Conservation (phyloP, 2,329 filamentous ascomycete genomes). For the Anisogramma anomala region DNA sequence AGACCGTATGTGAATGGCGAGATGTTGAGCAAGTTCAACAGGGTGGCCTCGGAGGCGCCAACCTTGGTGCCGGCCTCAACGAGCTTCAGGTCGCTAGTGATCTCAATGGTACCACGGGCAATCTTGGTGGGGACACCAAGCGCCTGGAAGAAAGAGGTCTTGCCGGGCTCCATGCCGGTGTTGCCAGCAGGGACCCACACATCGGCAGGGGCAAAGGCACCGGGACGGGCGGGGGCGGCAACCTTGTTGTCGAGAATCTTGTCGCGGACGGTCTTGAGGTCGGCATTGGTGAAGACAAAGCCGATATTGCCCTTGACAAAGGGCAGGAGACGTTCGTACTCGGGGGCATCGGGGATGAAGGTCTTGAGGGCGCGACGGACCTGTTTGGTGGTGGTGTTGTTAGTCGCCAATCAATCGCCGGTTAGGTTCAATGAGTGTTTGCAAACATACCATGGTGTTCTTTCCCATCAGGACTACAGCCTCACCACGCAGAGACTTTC, state of each 20-base stretch:
- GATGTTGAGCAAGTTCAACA: conserved; percentile 99
- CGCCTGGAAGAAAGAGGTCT: conserved; percentile 99
- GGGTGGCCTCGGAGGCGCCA: conserved; percentile 94
- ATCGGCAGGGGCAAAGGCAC: conserved; percentile 86
- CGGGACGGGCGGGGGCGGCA: conserved; percentile 92
- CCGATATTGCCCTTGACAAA: conserved; percentile 96
- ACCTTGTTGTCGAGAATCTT: conserved; percentile 96
- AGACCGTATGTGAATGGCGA: conserved; percentile 99
- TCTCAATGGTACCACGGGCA: conserved; percentile 99
- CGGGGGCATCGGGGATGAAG: conserved; percentile 79
- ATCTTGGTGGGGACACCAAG: conserved; percentile 99
- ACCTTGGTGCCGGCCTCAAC: conserved; percentile 88
- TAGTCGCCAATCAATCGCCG: not conserved
- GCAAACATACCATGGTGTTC: conserved; percentile 86
- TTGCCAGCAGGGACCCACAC: conserved; percentile 96
- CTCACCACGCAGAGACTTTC: conserved; percentile 76
- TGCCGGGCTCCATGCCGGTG: conserved; percentile 99
- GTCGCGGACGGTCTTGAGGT: conserved; percentile 85
- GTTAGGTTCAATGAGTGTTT: not conserved
- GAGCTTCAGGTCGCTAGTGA: conserved; percentile 94
- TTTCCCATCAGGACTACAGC: conserved; percentile 98
- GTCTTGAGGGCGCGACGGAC: conserved; percentile 95
- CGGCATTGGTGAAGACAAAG: conserved; percentile 98
- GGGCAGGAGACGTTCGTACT: conserved; percentile 96
- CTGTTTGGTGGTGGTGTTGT: conserved; percentile 28